Conservation (phyloP, 1,139 yeast species). For the Pichia sp. region DNA sequence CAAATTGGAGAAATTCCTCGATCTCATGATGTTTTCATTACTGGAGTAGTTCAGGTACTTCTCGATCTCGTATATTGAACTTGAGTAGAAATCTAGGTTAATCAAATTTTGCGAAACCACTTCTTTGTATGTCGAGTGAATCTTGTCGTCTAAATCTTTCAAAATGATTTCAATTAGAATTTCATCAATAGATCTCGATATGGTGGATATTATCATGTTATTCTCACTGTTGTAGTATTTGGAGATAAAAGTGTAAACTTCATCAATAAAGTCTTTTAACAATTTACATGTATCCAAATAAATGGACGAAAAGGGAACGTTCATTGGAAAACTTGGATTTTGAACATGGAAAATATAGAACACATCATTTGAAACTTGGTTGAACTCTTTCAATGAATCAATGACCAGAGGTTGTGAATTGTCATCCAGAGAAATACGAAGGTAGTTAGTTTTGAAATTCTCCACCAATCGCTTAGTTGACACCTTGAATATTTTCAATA, state of each 20-base stretch:
- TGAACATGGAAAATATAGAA: constrained; percentile 51
- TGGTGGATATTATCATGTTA: constrained; percentile 43
- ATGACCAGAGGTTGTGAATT: constrained; percentile 86
- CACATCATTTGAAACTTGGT: constrained; percentile 63
- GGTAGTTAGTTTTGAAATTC: constrained; percentile 60
- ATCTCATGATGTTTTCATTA: constrained; percentile 28
- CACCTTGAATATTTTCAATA: constrained; percentile 56
- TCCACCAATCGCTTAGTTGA: constrained; percentile 54
- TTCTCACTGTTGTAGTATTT: constrained; percentile 56
- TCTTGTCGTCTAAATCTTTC: constrained; percentile 58
- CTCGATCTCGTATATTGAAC: constrained; percentile 55
- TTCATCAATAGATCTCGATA: constrained; percentile 62
- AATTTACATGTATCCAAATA: constrained; percentile 84
- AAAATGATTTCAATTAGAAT: constrained; percentile 70
- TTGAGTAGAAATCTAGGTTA: constrained; percentile 78
- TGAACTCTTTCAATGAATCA: constrained; percentile 54
- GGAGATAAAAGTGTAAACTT: constrained; percentile 58
- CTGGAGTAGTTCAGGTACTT: constrained; percentile 29
- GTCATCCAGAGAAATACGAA: constrained; percentile 64
- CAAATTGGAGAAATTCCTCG: constrained; percentile 23
- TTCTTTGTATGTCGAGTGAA: constrained; percentile 76
- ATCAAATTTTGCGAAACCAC: constrained; percentile 85
- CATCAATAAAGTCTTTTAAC: constrained; percentile 59
- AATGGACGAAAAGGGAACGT: constrained; percentile 83
- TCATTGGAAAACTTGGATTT: constrained; percentile 56